These are phyloP conservation scores for Termitomyces sp. DNA, from an alignment of 768 basidiomycete species.

Conservation along the genomic window DNA sequence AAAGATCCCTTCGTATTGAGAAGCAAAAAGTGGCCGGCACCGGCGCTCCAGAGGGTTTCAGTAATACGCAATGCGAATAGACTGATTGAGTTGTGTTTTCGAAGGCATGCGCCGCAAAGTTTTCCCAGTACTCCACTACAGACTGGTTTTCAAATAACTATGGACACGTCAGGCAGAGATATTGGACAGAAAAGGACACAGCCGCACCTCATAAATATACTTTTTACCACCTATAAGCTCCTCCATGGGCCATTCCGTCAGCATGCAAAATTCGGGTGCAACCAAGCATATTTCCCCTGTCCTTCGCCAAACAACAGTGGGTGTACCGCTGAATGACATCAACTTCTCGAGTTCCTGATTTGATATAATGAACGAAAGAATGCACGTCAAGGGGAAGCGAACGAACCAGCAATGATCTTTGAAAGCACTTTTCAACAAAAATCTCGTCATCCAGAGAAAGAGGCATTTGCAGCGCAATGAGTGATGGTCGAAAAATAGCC, in stretches of 20 bases:
- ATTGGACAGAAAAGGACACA: background rate
- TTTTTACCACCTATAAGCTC: constrained; percentile 64
- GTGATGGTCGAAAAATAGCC: constrained; percentile 92
- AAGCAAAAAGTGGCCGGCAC: constrained; percentile 95
- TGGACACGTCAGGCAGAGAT: constrained; percentile 6
- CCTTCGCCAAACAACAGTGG: constrained; percentile 95
- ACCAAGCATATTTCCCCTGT: constrained; percentile 98
- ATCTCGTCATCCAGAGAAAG: constrained; percentile 93
- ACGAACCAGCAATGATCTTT: constrained; percentile 82
- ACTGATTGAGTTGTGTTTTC: constrained; percentile 96
- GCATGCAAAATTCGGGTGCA: constrained; percentile 91
- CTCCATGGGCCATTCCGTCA: constrained; percentile 86
- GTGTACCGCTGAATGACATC: constrained; percentile 95
- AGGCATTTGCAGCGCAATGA: constrained; percentile 98
- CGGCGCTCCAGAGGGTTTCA: constrained; percentile 79
- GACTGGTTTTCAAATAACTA: constrained; percentile 95
- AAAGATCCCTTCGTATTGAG: constrained; percentile 88
- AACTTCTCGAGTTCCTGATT: constrained; percentile 90
- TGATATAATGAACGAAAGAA: constrained; percentile 5
- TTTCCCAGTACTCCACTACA: constrained; percentile 94
- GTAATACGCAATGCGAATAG: constrained; percentile 85
- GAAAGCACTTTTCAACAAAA: constrained; percentile 94
- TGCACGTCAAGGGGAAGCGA: constrained; percentile 7
- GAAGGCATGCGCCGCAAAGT: constrained; percentile 94
- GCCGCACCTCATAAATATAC: constrained; percentile 58